Conservation (phyloP, 495 filamentous ascomycete species). For the Lasiosphaeriaceae sp. region DNA sequence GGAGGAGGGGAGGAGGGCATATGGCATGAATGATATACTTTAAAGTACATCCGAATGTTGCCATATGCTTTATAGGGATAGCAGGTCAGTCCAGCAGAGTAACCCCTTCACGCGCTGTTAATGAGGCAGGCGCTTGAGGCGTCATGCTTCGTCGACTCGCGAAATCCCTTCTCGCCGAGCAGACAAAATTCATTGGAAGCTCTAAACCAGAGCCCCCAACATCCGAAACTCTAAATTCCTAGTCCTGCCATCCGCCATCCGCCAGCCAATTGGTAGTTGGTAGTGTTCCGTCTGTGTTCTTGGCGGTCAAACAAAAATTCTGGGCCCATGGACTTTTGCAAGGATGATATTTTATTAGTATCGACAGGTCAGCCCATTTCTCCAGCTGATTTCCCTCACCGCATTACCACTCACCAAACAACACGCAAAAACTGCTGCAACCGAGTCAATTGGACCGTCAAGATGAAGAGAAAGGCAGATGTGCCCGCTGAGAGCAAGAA, state of each 20-base stretch:
- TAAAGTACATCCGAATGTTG: background rate
- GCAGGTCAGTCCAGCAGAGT: too few species aligned
- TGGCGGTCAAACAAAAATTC: slow-evolving; percentile 4
- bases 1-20: slow-evolving; percentile 13
- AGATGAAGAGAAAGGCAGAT: slow-evolving; percentile 49
- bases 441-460: slow-evolving; percentile 24
- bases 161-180: background rate
- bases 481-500: slow-evolving; percentile 30
- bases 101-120: background rate
- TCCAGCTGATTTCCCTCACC: slow-evolving; percentile 1
- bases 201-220: too few species aligned
- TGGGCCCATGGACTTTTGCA: slow-evolving; percentile 13
- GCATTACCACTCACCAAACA: background rate
- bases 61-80: too few species aligned
- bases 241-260: too few species aligned
- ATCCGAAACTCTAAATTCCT: too few species aligned
- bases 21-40: slow-evolving; percentile 20
- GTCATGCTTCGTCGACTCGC: slow-evolving; percentile 14
- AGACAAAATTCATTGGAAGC: too few species aligned
- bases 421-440: background rate
- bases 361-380: slow-evolving; percentile 27
- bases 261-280: too few species aligned
- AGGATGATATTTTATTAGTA: slow-evolving; percentile 12
- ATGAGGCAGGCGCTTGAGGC: slow-evolving; percentile 15
- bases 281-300: background rate